A percentile compares a stretch with the other conserved stretches of the same genome.
phyloP scores from a whole-genome alignment of 352 stramenopile genomes.

The Ophiocytium majus region DNA sequence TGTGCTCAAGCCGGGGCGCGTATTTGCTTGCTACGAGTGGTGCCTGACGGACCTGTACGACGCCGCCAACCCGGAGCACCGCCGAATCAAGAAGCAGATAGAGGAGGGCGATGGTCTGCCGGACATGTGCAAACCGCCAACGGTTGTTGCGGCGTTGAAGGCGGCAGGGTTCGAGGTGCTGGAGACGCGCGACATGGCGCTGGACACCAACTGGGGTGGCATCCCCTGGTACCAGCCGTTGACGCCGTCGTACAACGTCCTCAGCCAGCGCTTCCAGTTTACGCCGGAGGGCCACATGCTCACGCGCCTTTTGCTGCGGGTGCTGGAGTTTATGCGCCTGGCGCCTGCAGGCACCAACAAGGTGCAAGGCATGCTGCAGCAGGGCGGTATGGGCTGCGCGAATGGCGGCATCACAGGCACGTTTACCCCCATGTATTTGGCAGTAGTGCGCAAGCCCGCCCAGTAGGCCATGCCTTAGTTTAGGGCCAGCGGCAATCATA shows the following conservation, averaged over 20 bases:
- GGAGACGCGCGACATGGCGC: conserved; percentile 63
- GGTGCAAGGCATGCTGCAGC: conserved; percentile 62
- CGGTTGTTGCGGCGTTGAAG: conserved; percentile 51
- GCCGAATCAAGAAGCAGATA: conserved; percentile 67
- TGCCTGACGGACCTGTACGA: conserved; percentile 75
- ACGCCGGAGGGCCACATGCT: conserved; percentile 57
- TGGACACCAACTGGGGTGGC: conserved; percentile 58
- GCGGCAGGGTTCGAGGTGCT: conserved; percentile 57
- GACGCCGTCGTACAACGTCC: conserved; percentile 59
- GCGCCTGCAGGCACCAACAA: conserved; percentile 60
- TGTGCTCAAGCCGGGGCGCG: conserved; percentile 70
- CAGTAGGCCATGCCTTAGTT: too few species aligned
- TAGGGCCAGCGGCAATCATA: too few species aligned
- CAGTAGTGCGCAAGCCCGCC: conserved; percentile 60
- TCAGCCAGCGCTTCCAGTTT: conserved; percentile 63
- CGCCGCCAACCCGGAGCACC: conserved; percentile 65
- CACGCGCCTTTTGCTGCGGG: conserved; percentile 50
- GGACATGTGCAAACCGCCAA: conserved; percentile 61
- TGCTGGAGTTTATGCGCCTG: conserved; percentile 60
- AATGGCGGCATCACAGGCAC: conserved; percentile 57
- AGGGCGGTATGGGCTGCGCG: conserved; percentile 60
- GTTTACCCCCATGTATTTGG: conserved; percentile 63
- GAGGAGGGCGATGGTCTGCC: conserved; percentile 69
- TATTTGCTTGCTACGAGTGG: conserved; percentile 79
- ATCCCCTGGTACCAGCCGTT: conserved; percentile 64